A percentile compares a stretch with the other conserved stretches of the same genome.
Evolutionary conservation across 208 protist species (phyloP).

Genomic region (Crithidia thermophila): DNA sequence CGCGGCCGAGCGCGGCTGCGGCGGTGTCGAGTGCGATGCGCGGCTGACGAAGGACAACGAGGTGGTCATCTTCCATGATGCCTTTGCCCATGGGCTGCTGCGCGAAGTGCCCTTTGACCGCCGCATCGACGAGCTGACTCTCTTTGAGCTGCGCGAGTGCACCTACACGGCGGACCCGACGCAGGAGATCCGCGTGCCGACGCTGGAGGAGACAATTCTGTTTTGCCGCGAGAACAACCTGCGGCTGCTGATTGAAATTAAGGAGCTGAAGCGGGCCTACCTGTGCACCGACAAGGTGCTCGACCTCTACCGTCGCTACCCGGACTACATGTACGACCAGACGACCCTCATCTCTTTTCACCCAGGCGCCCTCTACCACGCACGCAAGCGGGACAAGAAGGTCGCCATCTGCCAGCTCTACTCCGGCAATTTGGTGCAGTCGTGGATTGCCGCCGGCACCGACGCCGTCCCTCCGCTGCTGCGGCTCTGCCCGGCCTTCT

Average conservation of each 20-base stretch:
- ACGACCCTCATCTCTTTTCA: constrained; percentile 88
- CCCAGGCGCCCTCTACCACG: constrained; percentile 71
- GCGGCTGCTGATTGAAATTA: constrained; percentile 89
- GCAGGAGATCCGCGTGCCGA: constrained; percentile 73
- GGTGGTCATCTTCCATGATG: constrained; percentile 85
- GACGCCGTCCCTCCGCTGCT: constrained; percentile 44
- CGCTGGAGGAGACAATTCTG: constrained; percentile 83
- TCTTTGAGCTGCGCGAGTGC: constrained; percentile 75
- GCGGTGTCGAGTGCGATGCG: constrained; percentile 85
- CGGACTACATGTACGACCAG: constrained; percentile 89
- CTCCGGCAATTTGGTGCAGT: constrained; percentile 39
- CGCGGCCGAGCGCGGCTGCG: constrained; percentile 64
- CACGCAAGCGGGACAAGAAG: constrained; percentile 59
- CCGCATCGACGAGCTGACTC: constrained; percentile 73
- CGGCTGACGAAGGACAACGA: constrained; percentile 89
- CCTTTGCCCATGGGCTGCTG: constrained; percentile 46
- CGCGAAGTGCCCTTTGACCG: constrained; percentile 40
- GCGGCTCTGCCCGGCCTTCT: constrained; percentile 54
- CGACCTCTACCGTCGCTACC: constrained; percentile 81
- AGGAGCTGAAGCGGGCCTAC: constrained; percentile 53
- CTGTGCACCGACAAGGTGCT: constrained; percentile 81
- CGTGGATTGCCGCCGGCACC: constrained; percentile 24
- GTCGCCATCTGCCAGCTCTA: constrained; percentile 85
- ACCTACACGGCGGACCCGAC: constrained; percentile 69
- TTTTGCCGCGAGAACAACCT: constrained; percentile 81